These are phyloP conservation scores for Inga leiocalycina DNA, from an alignment of 306 rosid genomes.

Conservation along the genomic window DNA sequence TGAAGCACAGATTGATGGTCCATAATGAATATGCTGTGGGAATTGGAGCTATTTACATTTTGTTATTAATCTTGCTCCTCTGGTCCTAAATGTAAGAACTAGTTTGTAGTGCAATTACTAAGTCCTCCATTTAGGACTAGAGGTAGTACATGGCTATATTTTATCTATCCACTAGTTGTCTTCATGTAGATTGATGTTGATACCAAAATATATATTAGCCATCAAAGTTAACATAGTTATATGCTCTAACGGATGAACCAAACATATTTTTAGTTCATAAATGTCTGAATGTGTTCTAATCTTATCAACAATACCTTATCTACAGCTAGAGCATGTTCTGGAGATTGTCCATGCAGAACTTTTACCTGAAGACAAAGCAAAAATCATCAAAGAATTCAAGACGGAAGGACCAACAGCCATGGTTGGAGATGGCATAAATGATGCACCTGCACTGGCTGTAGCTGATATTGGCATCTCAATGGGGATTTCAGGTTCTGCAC, in stretches of 20 bases:
- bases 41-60: not conserved
- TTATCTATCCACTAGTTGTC: not conserved
- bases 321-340: slow-evolving; percentile 72
- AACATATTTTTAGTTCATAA: not conserved
- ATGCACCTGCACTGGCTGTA: slow-evolving; percentile 88
- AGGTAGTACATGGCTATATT: not conserved
- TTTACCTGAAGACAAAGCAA: slow-evolving; percentile 85
- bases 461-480: slow-evolving; percentile 95
- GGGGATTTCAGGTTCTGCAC: slow-evolving; percentile 97
- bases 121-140: too few relatives aligned
- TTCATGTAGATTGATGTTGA: not conserved
- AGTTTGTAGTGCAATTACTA: too few relatives aligned
- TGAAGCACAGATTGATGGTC: not conserved
- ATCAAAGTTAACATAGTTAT: not conserved
- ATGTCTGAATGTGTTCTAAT: slow-evolving; percentile 28
- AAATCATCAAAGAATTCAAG: slow-evolving; percentile 63
- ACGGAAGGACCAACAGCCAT: slow-evolving; percentile 77
- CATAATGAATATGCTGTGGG: not conserved
- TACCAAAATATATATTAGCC: slow-evolving; percentile 17
- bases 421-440: slow-evolving; percentile 95
- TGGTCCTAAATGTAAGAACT: too few relatives aligned
- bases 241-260: slow-evolving; percentile 10
- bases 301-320: slow-evolving; percentile 27
- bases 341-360: slow-evolving; percentile 82
- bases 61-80: not conserved